A percentile compares a stretch with the other conserved stretches of the same genome.
Conservation (phyloP, 805 yeast genomes). For the Yarrowia sp. region DNA sequence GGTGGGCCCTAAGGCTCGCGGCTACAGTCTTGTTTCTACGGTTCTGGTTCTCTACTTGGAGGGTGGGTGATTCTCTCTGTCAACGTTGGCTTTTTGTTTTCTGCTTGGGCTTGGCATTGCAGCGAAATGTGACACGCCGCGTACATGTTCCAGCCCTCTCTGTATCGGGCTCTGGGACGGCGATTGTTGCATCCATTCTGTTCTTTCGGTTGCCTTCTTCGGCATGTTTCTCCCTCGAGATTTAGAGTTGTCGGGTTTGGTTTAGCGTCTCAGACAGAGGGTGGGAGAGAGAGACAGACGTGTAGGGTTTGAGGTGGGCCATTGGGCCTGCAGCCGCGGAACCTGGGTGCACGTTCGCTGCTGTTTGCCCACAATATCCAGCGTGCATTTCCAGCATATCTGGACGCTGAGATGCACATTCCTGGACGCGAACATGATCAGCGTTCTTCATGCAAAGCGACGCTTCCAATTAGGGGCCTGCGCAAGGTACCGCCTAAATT, state of each 20-base stretch:
- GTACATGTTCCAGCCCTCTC: constrained; percentile 3
- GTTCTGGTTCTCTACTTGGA: no score
- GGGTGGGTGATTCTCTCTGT: no score
- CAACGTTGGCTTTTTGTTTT: not conserved
- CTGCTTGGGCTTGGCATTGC: not conserved
- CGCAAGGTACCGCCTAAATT: constrained; percentile 10
- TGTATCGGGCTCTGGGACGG: not conserved
- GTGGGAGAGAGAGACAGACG: not conserved
- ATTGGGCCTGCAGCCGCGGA: no score
- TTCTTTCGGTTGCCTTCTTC: not conserved
- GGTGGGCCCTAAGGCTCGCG: no score
- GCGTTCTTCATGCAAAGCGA: constrained; percentile 7
- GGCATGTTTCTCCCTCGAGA: not conserved
- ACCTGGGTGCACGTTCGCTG: no score
- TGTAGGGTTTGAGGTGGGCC: no score
- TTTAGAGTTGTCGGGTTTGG: not conserved
- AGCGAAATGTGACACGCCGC: not conserved
- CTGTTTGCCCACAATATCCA: no score
- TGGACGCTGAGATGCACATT: not conserved
- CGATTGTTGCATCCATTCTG: not conserved
- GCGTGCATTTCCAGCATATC: no score
- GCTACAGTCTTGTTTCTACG: no score
- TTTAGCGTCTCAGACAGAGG: not conserved
- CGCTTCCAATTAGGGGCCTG: constrained; percentile 20
- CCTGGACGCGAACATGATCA: not conserved